Percentiles rank a stretch among this genome's conserved stretches.
Evolutionary conservation across 768 basidiomycete genomes (phyloP).

Genomic region (Calocybe indica): DNA sequence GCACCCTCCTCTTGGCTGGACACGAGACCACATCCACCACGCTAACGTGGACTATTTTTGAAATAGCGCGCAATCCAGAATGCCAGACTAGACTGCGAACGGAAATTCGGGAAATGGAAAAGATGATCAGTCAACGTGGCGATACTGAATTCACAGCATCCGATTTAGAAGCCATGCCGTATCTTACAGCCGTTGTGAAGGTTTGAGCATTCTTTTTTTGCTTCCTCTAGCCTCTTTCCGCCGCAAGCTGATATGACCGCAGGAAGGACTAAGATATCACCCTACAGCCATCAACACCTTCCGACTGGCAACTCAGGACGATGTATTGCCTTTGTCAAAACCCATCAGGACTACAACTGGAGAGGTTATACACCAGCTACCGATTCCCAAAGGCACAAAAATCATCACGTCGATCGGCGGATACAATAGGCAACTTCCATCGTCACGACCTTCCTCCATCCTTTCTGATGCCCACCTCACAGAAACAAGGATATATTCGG

Average conservation of each 20-base stretch:
- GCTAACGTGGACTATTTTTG: slow-evolving; percentile 55
- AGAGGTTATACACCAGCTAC: slow-evolving; percentile 36
- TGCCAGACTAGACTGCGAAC: slow-evolving; percentile 55
- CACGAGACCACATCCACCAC: slow-evolving; percentile 60
- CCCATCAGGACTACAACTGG: slow-evolving; percentile 43
- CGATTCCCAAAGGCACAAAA: slow-evolving; percentile 44
- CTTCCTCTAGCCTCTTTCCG: not conserved
- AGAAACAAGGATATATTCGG: slow-evolving; percentile 42
- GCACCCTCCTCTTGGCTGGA: slow-evolving; percentile 45
- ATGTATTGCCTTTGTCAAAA: slow-evolving; percentile 50
- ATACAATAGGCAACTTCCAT: slow-evolving; percentile 38
- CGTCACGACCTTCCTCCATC: not conserved
- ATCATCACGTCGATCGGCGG: slow-evolving; percentile 44
- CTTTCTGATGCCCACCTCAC: slow-evolving; percentile 1
- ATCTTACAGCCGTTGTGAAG: slow-evolving; percentile 39
- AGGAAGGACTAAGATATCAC: slow-evolving; percentile 44
- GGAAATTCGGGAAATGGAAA: slow-evolving; percentile 45
- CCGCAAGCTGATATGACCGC: not conserved
- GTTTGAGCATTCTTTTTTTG: slow-evolving; percentile 14
- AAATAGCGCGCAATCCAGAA: slow-evolving; percentile 51
- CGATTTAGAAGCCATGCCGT: slow-evolving; percentile 48
- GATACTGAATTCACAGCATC: slow-evolving; percentile 28
- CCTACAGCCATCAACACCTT: slow-evolving; percentile 29
- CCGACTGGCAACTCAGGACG: slow-evolving; percentile 41
- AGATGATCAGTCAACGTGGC: slow-evolving; percentile 28